A percentile compares a stretch with the other conserved stretches of the same genome.
phyloP scores from a whole-genome alignment of 768 basidiomycete species.

The Mycena polygramma region DNA sequence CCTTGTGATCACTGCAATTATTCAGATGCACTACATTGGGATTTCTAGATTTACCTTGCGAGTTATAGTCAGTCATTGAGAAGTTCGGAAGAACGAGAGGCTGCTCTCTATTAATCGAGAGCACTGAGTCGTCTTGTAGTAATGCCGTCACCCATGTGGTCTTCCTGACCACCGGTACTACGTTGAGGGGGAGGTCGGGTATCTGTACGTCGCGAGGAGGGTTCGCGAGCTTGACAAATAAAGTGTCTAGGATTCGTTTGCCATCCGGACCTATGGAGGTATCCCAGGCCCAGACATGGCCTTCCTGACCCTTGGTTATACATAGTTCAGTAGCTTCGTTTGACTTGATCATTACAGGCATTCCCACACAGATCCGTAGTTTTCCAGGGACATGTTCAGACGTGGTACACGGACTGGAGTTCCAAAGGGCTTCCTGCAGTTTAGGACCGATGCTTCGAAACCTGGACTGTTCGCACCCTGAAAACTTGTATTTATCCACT shows the following conservation, averaged over 20 bases:
- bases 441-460: not conserved
- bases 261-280: not conserved
- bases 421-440: not conserved
- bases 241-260: not conserved
- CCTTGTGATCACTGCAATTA: not conserved
- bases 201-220: not conserved
- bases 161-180: not conserved
- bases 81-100: not conserved
- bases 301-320: constrained; percentile 1
- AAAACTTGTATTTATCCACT: not conserved
- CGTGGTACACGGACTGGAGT: not conserved
- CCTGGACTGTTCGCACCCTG: not conserved
- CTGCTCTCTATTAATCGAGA: not conserved
- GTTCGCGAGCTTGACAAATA: not conserved
- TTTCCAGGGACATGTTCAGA: not conserved
- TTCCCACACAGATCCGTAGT: not conserved
- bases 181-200: not conserved
- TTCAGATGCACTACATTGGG: not conserved
- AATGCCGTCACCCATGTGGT: not conserved
- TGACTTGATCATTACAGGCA: not conserved
- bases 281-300: not conserved
- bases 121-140: not conserved
- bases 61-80: not conserved
- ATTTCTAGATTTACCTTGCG: not conserved
- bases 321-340: constrained; percentile 4